Evolutionary conservation across 805 yeast genomes (phyloP).

Genomic region (Torulaspora quercuum): DNA sequence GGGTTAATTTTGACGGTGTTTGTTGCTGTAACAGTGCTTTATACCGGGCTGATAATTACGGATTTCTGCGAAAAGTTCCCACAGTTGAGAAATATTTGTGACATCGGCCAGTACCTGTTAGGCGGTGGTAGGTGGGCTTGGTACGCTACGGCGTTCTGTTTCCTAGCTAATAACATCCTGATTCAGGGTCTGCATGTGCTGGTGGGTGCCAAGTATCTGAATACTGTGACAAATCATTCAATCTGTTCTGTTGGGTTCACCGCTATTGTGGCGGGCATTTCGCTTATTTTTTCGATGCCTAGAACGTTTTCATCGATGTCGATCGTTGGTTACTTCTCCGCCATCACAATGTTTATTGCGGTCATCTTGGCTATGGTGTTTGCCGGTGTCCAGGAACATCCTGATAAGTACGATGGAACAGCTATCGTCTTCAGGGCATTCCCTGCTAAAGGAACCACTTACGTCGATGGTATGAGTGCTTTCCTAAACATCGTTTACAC

Average conservation of each 20-base stretch:
- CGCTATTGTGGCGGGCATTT: conserved; percentile 47
- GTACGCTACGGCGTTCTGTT: conserved; percentile 55
- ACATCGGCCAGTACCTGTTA: conserved; percentile 55
- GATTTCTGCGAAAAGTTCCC: conserved; percentile 56
- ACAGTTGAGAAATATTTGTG: conserved; percentile 50
- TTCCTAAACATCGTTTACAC: conserved; percentile 58
- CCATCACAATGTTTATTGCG: conserved; percentile 55
- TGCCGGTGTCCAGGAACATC: conserved; percentile 52
- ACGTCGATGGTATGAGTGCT: conserved; percentile 53
- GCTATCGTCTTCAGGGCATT: conserved; percentile 47
- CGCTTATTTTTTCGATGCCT: conserved; percentile 52
- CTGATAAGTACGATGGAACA: conserved; percentile 40
- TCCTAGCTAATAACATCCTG: conserved; percentile 52
- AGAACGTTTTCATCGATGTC: conserved; percentile 55
- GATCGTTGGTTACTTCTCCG: conserved; percentile 49
- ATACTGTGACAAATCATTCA: conserved; percentile 49
- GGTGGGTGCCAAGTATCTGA: conserved; percentile 57
- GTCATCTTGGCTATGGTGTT: conserved; percentile 51
- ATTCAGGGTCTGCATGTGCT: conserved; percentile 58
- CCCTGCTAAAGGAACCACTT: conserved; percentile 53
- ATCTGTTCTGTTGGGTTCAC: conserved; percentile 52
- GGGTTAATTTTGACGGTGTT: conserved; percentile 53
- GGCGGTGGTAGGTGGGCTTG: conserved; percentile 51
- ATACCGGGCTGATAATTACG: conserved; percentile 53
- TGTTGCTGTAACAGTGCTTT: conserved; percentile 49